A percentile compares a stretch with the other conserved stretches of the same genome.
Evolutionary conservation across 805 yeast species (phyloP).

Genomic region (Metschnikowia arizonensis): DNA sequence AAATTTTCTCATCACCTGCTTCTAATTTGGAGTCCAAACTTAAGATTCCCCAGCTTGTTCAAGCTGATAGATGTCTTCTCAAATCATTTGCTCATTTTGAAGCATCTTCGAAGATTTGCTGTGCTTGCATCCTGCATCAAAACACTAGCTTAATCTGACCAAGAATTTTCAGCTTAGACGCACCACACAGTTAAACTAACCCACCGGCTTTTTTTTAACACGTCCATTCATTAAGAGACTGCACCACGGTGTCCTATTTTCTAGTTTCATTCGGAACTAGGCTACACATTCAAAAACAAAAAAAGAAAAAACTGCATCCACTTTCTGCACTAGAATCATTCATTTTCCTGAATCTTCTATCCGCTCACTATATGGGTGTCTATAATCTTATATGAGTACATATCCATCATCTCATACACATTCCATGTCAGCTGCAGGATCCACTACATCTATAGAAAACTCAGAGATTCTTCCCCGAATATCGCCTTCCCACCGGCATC

Average conservation of each 20-base stretch:
- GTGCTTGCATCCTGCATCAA: slow-evolving; percentile 3
- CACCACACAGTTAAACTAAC: not conserved
- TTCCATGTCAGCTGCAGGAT: not conserved
- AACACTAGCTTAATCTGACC: not conserved
- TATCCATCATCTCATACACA: not conserved
- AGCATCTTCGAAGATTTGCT: not conserved
- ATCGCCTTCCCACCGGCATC: not conserved
- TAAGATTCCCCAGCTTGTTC: not conserved
- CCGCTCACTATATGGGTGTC: not conserved
- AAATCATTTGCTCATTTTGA: not conserved
- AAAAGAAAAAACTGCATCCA: no score
- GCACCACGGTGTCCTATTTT: not conserved
- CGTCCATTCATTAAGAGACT: not conserved
- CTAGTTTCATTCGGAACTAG: not conserved
- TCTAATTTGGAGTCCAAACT: not conserved
- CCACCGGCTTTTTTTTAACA: not conserved
- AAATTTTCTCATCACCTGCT: not conserved
- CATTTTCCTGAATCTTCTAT: not conserved
- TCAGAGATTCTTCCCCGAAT: slow-evolving; percentile 3
- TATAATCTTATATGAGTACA: not conserved
- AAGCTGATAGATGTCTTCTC: not conserved
- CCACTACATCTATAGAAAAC: not conserved
- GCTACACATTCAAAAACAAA: no score
- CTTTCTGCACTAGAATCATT: not conserved
- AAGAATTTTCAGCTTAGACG: slow-evolving; percentile 1